Base-by-base conservation (phyloP, 2,329 filamentous ascomycete genomes). In the Endocalyx cinctus region DNA sequence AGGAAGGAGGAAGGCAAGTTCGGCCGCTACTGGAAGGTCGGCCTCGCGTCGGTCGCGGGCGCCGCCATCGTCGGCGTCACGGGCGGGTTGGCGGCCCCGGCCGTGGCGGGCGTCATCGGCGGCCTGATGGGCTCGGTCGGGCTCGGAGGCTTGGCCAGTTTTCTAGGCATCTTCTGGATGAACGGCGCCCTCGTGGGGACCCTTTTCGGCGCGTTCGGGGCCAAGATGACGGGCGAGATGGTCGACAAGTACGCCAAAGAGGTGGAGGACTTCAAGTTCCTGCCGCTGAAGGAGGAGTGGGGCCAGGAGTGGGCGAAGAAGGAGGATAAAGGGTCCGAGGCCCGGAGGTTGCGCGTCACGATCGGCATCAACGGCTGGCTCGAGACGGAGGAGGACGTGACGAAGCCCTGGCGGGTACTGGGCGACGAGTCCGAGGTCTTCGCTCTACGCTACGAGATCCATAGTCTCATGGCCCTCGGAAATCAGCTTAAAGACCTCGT, bases 321-420 rank as follows among this genome's bases (percentile, higher is more conserved):
- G 3, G 47, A 33, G 3, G 51, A 55, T 11, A 50, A 51, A 3
- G 47, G 34, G 3, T 19, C 31, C 10, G 48, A 62, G 17, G 50
- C 58, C 6, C 63, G 69, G 4, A 73, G 83, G 4, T 63, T 95
- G 4, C 76, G 87, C 10, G 81, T 96, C 4, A 88, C 85, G 0
- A 86, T 96, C 37, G 87, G 86, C 7, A 79, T 94, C 43, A 90
- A 87, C 39, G 89, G 89, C 22, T 95, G 88, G 89, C 69, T 94
- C 10, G 82, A 75, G 3, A 70, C 77, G 6, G 77, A 84, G 44
- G 74, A 82, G 18, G 87, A 95, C 46, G 76, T 94, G 17, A 74
- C 82, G 5, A 74, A 77, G 41, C 88, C 89, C 0, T 96, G 89
- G 89, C 74, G 76, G 19, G 79, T 83, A 18, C 68, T 95, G 10